A percentile compares a stretch with the other conserved stretches of the same genome.
Evolutionary conservation across 75 land plant species (phyloP).

Genomic region (Larix kaempferi): DNA sequence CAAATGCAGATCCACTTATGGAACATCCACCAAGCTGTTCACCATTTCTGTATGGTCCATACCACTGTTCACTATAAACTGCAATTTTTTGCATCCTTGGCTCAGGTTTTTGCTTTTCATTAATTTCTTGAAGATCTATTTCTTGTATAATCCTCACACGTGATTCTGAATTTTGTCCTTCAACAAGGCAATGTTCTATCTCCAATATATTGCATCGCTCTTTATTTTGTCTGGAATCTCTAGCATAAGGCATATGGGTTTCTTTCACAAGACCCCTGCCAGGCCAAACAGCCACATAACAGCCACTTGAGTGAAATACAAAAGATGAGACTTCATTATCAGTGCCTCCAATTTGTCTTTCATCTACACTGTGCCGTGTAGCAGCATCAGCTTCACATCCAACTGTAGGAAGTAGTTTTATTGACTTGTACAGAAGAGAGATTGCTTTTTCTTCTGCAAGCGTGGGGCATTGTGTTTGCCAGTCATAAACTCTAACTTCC

Average conservation of each 20-base stretch:
- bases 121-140: conserved; percentile 22
- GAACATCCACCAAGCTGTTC: conserved; percentile 87
- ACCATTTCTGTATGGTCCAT: conserved; percentile 85
- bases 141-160: conserved; percentile 66
- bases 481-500: conserved; percentile 81
- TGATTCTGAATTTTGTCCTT: conserved; percentile 41
- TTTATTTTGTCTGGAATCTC: conserved; percentile 3
- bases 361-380: conserved; percentile 55
- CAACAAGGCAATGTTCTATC: conserved; percentile 80
- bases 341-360: conserved; percentile 36
- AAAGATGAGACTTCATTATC: conserved; percentile 33
- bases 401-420: conserved; percentile 79
- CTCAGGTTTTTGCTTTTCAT: conserved; percentile 7
- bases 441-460: conserved; percentile 44
- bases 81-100: conserved; percentile 36
- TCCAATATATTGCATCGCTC: conserved; percentile 31
- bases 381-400: conserved; percentile 98
- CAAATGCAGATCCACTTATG: conserved; percentile 70
- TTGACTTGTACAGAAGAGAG: conserved; percentile 44
- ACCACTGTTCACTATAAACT: conserved; percentile 82
- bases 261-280: conserved; percentile 14
- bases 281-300: conserved; percentile 76
- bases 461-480: conserved; percentile 96
- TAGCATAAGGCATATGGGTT: not conserved
- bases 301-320: conserved; percentile 61